Evolutionary conservation across 164 flowering plant species (phyloP).

Genomic region (Hamamelis virginiana): DNA sequence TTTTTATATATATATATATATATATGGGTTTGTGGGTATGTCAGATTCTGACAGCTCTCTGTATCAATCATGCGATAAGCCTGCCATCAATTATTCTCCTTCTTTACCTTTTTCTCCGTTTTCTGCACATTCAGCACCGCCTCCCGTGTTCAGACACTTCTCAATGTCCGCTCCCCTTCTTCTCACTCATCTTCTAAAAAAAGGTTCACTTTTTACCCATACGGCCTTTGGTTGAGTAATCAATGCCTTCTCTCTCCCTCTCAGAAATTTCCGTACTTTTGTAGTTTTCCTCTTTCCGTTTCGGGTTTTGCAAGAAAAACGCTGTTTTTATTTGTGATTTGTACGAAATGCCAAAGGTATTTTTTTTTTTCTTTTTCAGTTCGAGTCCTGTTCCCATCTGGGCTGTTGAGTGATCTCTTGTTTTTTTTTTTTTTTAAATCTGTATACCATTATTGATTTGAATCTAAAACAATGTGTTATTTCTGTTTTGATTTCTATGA

Average conservation of each 20-base stretch:
- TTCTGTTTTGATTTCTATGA: background rate
- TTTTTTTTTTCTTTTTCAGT: too few relatives aligned
- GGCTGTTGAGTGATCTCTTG: conserved; percentile 9
- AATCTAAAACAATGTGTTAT: background rate
- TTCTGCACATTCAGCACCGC: conserved; percentile 12
- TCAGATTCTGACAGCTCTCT: conserved; percentile 30
- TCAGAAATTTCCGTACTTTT: background rate
- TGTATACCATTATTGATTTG: conserved; percentile 5
- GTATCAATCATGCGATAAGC: conserved; percentile 25
- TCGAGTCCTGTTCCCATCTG: conserved; percentile 7
- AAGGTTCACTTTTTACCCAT: conserved; percentile 1
- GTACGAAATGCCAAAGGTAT: background rate
- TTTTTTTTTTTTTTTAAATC: background rate
- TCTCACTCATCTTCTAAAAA: background rate
- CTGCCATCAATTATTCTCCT: conserved; percentile 20
- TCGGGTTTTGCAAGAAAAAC: conserved; percentile 8
- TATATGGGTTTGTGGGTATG: conserved; percentile 9
- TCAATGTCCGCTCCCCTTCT: background rate
- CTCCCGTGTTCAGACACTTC: conserved; percentile 21
- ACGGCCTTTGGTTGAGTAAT: conserved; percentile 2
- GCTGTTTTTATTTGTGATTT: background rate
- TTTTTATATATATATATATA: too few relatives aligned
- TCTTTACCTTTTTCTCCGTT: background rate
- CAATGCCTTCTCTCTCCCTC: conserved; percentile 2
- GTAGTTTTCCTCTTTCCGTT: conserved; percentile 2